Conservation (phyloP, 2,329 filamentous ascomycete species). For the Fusarium sp. region DNA sequence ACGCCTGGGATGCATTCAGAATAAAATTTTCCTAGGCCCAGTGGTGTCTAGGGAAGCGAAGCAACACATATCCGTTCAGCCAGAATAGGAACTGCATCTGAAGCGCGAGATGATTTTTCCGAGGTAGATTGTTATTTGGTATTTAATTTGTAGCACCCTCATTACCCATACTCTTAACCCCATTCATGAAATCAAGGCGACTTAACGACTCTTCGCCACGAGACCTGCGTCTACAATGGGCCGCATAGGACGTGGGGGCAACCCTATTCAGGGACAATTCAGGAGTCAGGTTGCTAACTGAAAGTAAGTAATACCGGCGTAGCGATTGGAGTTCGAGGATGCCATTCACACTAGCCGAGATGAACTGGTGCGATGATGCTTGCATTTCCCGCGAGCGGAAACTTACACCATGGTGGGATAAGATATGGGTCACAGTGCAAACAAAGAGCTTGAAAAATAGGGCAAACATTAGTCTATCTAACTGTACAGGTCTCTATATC, state of each 20-base stretch:
- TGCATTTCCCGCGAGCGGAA: neutral
- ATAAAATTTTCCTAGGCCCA: neutral
- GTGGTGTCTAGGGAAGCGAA: neutral
- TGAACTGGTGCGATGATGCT: neutral
- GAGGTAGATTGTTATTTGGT: neutral
- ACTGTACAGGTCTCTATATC: neutral
- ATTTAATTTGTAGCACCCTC: neutral
- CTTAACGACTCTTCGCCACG: neutral
- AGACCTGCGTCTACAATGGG: neutral
- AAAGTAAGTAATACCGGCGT: neutral
- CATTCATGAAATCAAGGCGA: neutral
- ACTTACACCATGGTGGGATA: neutral
- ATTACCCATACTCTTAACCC: neutral
- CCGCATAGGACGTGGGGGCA: neutral
- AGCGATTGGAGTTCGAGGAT: neutral
- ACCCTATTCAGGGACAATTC: neutral
- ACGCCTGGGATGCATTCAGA: neutral
- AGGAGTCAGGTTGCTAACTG: neutral
- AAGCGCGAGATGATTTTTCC: neutral
- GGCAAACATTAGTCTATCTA: neutral
- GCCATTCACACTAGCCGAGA: neutral
- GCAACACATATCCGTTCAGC: neutral
- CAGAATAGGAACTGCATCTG: neutral
- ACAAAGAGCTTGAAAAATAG: neutral
- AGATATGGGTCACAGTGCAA: neutral